These are phyloP conservation scores for Sphagnum tenellum DNA, from an alignment of 225 moss, liverwort and hornwort species.

Conservation along the genomic window DNA sequence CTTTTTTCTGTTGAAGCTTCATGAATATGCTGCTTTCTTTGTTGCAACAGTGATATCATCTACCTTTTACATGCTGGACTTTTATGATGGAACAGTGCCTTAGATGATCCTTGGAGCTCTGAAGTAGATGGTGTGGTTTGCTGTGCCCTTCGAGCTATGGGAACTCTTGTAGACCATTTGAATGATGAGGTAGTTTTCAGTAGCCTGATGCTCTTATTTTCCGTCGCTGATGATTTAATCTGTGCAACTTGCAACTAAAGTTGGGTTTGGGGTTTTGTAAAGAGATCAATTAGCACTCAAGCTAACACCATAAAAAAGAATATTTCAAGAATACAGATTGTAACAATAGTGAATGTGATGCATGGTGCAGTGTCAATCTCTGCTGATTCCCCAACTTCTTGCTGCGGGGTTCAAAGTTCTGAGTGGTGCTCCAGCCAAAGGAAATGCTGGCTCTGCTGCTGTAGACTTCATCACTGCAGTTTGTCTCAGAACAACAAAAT, in stretches of 20 bases:
- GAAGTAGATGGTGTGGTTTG: conserved; percentile 48
- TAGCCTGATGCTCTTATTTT: not conserved
- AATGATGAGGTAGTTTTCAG: conserved; percentile 33
- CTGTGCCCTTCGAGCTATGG: conserved; percentile 60
- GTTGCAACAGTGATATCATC: too few relatives aligned
- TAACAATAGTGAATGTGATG: not conserved
- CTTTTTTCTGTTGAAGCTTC: too few relatives aligned
- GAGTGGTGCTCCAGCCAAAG: conserved; percentile 39
- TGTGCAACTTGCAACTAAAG: too few relatives aligned
- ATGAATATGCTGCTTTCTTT: too few relatives aligned
- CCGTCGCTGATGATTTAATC: too few relatives aligned
- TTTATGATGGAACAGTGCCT: conserved; percentile 14
- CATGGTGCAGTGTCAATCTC: conserved; percentile 43
- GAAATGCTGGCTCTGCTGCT: conserved; percentile 39
- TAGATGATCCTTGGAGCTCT: conserved; percentile 28
- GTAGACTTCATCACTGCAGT: conserved; percentile 55
- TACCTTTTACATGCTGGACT: too few relatives aligned
- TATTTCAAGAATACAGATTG: too few relatives aligned
- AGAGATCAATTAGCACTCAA: too few relatives aligned
- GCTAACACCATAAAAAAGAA: too few relatives aligned
- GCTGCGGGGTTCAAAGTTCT: conserved; percentile 77
- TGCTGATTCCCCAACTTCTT: conserved; percentile 76
- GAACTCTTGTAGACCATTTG: conserved; percentile 56
- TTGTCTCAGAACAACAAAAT: conserved; percentile 27
- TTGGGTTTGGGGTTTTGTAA: too few relatives aligned